Evolutionary conservation across 148 eudicot species (phyloP), one percentile per base, ranked within the genome.

Genomic region (Rhododendron ferrugineum): DNA sequence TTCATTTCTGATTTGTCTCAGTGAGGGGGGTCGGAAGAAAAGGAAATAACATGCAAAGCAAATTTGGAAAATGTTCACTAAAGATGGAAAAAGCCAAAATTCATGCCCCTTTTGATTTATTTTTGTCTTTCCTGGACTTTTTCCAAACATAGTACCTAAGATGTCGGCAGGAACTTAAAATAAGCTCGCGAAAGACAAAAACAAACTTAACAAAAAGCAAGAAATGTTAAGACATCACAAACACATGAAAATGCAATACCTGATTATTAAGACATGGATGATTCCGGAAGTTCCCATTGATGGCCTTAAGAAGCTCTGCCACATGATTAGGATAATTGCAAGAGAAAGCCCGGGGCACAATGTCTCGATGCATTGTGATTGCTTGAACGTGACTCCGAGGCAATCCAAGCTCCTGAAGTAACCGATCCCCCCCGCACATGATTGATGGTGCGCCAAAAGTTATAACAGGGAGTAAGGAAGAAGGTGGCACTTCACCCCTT

Each of bases 271-370:
- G 93, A 89, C 99, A 97, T 58, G 98, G 99, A 88, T 89, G 98
- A 68, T 90, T 93, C 79, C 98, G 90, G 88, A 97, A 97, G 87
- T 92, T 95, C 78, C 96, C 91, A 89, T 93, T 97, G 11, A 95
- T 88, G 20, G 98, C 98, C 90, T 97, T 95, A 66, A 97, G 94
- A 86, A 97, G 92, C 83, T 95, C 90, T 5, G 98, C 99, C 37
- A 96, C 95, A 70, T 95, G 98, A 80, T 85, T 89, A 14, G 99
- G 99, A 82, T 97, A 97, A 88, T 92, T 88, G 86, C 99, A 97
- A 42, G 99, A 94, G 91, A 97, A 97, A 32, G 95, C 98, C 15
- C 99, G 94, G 22, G 99, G 99, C 15, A 97, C 99, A 82, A 97
- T 95, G 87, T 97, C 99, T 60, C 98, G 89, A 68, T 97, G 99